Evolutionary conservation across 441 rosid genomes (phyloP).

Genomic region (Populus hybrid): DNA sequence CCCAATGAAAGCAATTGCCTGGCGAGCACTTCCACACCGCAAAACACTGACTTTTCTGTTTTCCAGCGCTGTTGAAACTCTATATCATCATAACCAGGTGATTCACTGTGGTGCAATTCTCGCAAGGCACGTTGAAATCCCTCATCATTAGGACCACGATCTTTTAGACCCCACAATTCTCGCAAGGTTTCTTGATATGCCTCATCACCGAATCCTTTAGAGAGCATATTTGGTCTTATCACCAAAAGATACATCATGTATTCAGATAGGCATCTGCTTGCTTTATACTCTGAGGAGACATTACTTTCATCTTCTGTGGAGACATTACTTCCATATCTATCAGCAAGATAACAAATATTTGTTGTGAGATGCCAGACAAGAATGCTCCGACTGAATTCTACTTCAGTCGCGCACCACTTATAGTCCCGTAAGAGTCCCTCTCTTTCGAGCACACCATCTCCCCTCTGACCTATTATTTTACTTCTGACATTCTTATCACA

Average conservation of each 20-base stretch:
- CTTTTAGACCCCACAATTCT: no score
- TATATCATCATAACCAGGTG: no score
- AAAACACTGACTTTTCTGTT: no score
- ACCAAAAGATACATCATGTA: neutral
- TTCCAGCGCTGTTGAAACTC: rapidly evolving
- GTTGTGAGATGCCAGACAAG: neutral
- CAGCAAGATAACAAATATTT: rapidly evolving
- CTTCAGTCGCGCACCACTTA: neutral
- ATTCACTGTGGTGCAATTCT: no score
- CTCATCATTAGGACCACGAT: no score
- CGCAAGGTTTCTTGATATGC: no score
- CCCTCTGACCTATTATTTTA: neutral
- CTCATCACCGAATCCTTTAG: neutral
- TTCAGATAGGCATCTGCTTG: neutral
- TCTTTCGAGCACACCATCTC: neutral
- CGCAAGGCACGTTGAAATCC: no score
- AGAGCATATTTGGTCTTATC: neutral
- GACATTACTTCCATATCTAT: neutral
- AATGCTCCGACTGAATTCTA: neutral
- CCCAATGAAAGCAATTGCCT: no score
- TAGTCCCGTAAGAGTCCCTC: neutral
- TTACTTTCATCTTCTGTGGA: no score
- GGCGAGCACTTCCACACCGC: no score
- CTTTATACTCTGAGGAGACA: no score
- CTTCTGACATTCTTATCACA: neutral